phyloP scores from a whole-genome alignment of 257 asterid species.

The Leonotis leonurus region DNA sequence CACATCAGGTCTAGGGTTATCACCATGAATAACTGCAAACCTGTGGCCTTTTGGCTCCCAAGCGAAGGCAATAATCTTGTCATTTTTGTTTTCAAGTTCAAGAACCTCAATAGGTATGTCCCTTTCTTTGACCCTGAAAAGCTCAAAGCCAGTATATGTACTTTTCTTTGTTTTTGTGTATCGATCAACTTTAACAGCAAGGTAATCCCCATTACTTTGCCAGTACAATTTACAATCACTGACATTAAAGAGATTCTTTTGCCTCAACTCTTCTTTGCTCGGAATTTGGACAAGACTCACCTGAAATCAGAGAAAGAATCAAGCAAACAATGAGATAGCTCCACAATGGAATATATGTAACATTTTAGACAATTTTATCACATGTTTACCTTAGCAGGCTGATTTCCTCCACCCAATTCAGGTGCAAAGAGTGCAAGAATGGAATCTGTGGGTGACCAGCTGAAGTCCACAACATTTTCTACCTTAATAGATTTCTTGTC shows the following conservation, averaged over 20 bases:
- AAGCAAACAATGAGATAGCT: neutral
- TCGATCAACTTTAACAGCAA: constrained; percentile 84
- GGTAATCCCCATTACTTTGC: constrained; percentile 96
- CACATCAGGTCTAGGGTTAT: constrained; percentile 79
- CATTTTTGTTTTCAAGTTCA: constrained; percentile 89
- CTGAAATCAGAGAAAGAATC: constrained; percentile 22
- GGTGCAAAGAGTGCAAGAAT: constrained; percentile 80
- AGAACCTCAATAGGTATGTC: constrained; percentile 89
- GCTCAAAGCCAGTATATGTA: constrained; percentile 88
- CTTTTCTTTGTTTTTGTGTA: constrained; percentile 82
- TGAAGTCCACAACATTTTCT: constrained; percentile 73
- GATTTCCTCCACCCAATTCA: constrained; percentile 91
- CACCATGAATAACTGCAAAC: constrained; percentile 92
- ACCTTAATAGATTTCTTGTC: constrained; percentile 82
- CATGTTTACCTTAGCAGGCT: constrained; percentile 75
- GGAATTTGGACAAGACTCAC: constrained; percentile 89
- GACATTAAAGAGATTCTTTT: constrained; percentile 82
- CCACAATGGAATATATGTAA: neutral
- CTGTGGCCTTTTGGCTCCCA: constrained; percentile 98
- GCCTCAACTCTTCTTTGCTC: constrained; percentile 79
- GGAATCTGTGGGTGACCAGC: constrained; percentile 94
- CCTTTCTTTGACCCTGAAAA: constrained; percentile 83
- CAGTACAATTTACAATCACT: constrained; percentile 96
- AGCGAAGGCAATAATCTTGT: constrained; percentile 85
- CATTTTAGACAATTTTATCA: neutral